Conservation (phyloP, 1,284 basidiomycete species). For the Rhizopogon hawkerae region DNA sequence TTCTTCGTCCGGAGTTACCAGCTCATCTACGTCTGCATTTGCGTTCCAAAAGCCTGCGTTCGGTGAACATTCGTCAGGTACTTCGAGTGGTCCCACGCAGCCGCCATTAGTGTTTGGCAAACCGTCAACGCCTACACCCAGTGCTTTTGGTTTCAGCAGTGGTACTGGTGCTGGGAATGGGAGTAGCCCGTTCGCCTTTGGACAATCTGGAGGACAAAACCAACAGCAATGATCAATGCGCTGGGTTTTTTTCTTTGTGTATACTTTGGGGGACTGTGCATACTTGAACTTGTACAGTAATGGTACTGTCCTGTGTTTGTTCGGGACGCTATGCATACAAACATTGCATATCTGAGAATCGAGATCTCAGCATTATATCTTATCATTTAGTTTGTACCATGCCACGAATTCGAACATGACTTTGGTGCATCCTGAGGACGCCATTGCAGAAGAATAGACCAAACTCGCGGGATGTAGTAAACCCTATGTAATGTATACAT, state of each 20-base stretch:
- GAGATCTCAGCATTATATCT: background rate
- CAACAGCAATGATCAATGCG: constrained; percentile 23
- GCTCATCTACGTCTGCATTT: background rate
- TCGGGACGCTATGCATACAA: background rate
- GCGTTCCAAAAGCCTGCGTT: constrained; percentile 1
- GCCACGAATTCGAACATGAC: too few species aligned
- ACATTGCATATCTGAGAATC: background rate
- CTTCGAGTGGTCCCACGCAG: constrained; percentile 7
- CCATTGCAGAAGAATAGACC: too few species aligned
- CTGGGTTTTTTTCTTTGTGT: constrained; percentile 7
- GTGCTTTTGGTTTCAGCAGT: constrained; percentile 28
- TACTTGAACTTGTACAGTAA: background rate
- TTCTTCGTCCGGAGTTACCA: constrained; percentile 6
- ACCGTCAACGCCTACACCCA: constrained; percentile 16
- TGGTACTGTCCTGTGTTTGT: background rate
- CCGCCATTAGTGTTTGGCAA: constrained; percentile 18
- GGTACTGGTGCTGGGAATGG: constrained; percentile 12
- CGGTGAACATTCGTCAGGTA: constrained; percentile 3
- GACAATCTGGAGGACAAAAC: constrained; percentile 21
- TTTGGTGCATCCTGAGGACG: too few species aligned
- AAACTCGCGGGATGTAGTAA: too few species aligned
- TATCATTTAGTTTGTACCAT: background rate
- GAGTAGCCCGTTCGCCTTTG: constrained; percentile 16
- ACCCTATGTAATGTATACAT: too few species aligned
- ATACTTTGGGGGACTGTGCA: background rate